phyloP scores from a whole-genome alignment of 148 eudicot species.

The Arctostaphylos glauca region DNA sequence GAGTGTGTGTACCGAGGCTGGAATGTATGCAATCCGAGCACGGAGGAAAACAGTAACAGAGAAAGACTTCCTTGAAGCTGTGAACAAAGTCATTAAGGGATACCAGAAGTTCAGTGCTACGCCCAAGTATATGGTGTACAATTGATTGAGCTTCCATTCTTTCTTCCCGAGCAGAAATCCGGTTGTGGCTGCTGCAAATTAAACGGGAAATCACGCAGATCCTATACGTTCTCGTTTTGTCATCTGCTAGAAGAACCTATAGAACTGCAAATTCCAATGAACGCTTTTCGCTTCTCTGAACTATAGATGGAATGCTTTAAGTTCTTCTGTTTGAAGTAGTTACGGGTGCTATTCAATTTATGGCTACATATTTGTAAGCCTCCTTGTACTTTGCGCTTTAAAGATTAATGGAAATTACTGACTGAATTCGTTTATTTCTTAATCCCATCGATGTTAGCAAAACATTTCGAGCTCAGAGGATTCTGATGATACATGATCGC shows the following conservation, averaged over 20 bases:
- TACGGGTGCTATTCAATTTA: background rate
- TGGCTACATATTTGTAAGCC: background rate
- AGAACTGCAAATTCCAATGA: background rate
- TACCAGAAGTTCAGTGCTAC: conserved; percentile 98
- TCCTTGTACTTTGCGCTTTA: background rate
- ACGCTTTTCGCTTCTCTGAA: background rate
- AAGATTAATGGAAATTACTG: background rate
- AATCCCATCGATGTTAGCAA: background rate
- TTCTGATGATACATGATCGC: background rate
- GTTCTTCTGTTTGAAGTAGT: background rate
- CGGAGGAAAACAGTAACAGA: conserved; percentile 89
- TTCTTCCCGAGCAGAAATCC: background rate
- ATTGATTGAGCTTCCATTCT: conserved; percentile 29
- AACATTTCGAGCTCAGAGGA: background rate
- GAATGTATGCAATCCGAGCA: conserved; percentile 93
- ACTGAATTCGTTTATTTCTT: background rate
- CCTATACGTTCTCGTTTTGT: too few relatives aligned
- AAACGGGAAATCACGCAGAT: background rate
- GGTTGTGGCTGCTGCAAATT: background rate
- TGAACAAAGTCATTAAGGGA: conserved; percentile 95
- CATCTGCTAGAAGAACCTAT: background rate
- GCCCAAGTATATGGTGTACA: conserved; percentile 95
- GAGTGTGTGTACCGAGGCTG: conserved; percentile 96
- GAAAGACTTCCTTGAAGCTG: conserved; percentile 95
- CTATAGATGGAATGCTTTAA: background rate